Evolutionary conservation across 345 rosid genomes (phyloP).

Genomic region (Dipteronia dyeriana): DNA sequence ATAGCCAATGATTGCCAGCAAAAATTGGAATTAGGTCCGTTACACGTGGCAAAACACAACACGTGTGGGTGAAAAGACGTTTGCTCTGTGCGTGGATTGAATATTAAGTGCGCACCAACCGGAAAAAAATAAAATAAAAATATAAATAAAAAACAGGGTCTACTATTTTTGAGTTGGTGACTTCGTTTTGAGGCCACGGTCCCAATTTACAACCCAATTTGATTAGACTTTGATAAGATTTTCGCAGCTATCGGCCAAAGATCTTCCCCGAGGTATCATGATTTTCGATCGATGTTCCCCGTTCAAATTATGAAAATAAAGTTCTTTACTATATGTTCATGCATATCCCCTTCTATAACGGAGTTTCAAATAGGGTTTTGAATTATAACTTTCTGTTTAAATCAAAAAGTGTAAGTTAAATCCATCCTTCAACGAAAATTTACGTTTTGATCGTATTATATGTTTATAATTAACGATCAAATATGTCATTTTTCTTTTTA

Average conservation of each 20-base stretch:
- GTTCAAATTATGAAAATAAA: too few relatives aligned
- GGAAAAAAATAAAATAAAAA: neutral
- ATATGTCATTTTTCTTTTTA: too few relatives aligned
- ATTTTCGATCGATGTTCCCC: too few relatives aligned
- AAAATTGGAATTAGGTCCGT: neutral
- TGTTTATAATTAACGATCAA: too few relatives aligned
- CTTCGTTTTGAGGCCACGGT: neutral
- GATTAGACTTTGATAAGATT: constrained; percentile 2
- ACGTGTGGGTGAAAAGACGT: constrained; percentile 20
- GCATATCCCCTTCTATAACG: too few relatives aligned
- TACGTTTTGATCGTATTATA: too few relatives aligned
- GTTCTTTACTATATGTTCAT: too few relatives aligned
- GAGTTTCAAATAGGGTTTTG: too few relatives aligned
- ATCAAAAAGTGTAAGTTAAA: too few relatives aligned
- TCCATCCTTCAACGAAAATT: too few relatives aligned
- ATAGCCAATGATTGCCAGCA: constrained; percentile 34
- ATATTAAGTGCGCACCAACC: neutral
- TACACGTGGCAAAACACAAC: constrained; percentile 16
- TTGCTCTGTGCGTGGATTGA: neutral
- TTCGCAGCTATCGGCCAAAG: neutral
- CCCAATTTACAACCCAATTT: constrained; percentile 19
- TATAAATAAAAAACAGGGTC: neutral
- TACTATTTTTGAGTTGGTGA: neutral
- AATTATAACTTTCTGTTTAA: too few relatives aligned
- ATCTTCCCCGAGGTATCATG: neutral